Conservation (phyloP, 2,329 filamentous ascomycete species). For the Didymellaceae sp. region DNA sequence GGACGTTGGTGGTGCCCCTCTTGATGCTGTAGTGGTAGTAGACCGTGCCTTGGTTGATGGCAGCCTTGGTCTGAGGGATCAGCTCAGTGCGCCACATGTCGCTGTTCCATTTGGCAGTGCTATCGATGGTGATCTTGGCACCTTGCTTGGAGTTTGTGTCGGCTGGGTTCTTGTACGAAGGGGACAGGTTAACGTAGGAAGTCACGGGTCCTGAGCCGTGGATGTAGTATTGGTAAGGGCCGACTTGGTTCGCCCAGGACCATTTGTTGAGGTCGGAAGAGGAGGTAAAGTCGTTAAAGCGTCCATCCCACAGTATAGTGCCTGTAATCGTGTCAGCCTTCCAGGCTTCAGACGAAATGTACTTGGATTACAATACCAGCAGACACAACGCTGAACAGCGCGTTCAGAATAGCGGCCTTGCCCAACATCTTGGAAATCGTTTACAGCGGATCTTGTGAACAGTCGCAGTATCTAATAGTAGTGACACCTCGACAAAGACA, state of each 20-base stretch:
- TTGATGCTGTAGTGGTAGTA: constrained; percentile 77
- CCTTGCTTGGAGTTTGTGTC: constrained; percentile 68
- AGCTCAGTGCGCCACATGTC: constrained; percentile 78
- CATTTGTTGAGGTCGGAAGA: constrained; percentile 64
- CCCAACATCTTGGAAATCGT: constrained; percentile 39
- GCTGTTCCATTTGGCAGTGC: constrained; percentile 73
- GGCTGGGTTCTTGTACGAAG: constrained; percentile 69
- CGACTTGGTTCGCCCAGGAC: constrained; percentile 73
- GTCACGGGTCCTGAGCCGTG: constrained; percentile 65
- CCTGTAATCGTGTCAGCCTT: constrained; percentile 39
- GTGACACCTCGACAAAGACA: background rate
- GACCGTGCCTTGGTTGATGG: constrained; percentile 70
- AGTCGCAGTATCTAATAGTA: too few species aligned
- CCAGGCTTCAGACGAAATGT: background rate
- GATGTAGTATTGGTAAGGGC: constrained; percentile 78
- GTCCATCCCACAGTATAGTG: constrained; percentile 68
- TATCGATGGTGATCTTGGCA: constrained; percentile 70
- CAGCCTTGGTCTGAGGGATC: constrained; percentile 71
- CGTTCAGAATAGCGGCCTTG: constrained; percentile 35
- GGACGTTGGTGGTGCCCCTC: constrained; percentile 64
- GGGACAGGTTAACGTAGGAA: constrained; percentile 67
- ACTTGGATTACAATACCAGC: constrained; percentile 27
- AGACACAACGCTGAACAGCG: constrained; percentile 43
- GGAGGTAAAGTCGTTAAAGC: constrained; percentile 66
- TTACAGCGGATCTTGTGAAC: too few species aligned